Evolutionary conservation across 306 rosid species (phyloP).

Genomic region (Trichosanthes truncata): DNA sequence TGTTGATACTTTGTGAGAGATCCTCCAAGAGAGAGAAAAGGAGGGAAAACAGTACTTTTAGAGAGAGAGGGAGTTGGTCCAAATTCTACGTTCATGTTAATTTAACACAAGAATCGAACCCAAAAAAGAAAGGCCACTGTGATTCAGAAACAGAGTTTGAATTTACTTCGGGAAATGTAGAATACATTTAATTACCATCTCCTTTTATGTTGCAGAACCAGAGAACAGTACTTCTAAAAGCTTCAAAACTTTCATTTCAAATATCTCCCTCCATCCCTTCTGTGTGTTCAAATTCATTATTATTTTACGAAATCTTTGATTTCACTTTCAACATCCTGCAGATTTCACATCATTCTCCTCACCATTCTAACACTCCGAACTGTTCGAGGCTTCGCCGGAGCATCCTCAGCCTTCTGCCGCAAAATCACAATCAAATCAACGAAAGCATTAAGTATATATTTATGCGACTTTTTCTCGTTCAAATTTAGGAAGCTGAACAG

Average conservation of each 20-base stretch:
- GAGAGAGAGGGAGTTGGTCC: not conserved
- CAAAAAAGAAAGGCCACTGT: not conserved
- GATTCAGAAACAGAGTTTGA: not conserved
- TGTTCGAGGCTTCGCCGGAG: slow-evolving; percentile 17
- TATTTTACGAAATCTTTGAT: not conserved
- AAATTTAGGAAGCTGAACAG: slow-evolving; percentile 44
- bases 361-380: slow-evolving; percentile 21
- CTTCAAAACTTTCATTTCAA: not conserved
- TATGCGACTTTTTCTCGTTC: slow-evolving; percentile 52
- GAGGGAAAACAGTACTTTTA: not conserved
- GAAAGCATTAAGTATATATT: slow-evolving; percentile 56
- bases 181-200: not conserved
- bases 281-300: not conserved
- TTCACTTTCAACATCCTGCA: not conserved
- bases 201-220: not conserved
- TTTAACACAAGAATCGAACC: not conserved
- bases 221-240: not conserved
- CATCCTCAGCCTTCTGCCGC: slow-evolving; percentile 20
- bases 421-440: slow-evolving; percentile 41
- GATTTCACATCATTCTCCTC: slow-evolving; percentile 9
- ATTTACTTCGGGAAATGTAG: not conserved
- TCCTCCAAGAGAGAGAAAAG: not conserved
- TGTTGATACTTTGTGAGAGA: too few relatives aligned
- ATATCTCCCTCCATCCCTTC: not conserved
- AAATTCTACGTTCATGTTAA: not conserved